A percentile compares a stretch with the other conserved stretches of the same genome.
Conservation (phyloP, 1,284 basidiomycete species). For the Stygiomarasmius scandens region DNA sequence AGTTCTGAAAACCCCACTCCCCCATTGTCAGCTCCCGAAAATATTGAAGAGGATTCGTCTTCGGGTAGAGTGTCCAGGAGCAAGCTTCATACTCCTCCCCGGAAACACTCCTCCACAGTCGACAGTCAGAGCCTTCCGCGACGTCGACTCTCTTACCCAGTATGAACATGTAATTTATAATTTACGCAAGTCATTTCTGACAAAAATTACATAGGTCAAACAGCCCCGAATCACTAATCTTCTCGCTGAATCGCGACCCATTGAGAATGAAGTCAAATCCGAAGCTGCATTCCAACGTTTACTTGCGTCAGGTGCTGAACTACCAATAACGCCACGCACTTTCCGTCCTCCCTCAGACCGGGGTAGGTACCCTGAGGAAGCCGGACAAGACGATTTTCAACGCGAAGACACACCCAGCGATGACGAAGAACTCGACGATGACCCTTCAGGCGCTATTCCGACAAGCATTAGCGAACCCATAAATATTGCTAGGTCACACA, state of each 20-base stretch:
- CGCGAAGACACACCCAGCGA: constrained; percentile 72
- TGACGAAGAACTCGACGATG: constrained; percentile 58
- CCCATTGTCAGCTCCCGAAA: constrained; percentile 40
- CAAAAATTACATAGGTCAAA: constrained; percentile 48
- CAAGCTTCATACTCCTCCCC: constrained; percentile 17
- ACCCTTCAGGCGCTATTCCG: constrained; percentile 31
- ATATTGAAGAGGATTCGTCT: constrained; percentile 21
- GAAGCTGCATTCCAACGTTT: constrained; percentile 82
- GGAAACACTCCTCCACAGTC: constrained; percentile 8
- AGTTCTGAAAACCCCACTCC: constrained; percentile 70
- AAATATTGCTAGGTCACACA: constrained; percentile 49
- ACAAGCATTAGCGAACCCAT: constrained; percentile 57
- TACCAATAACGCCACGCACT: constrained; percentile 64
- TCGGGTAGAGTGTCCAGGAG: constrained; percentile 1
- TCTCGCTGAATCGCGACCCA: constrained; percentile 65
- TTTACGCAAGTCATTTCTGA: neutral
- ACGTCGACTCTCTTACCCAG: constrained; percentile 46
- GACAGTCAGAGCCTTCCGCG: constrained; percentile 8
- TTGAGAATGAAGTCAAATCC: constrained; percentile 76
- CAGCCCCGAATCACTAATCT: constrained; percentile 69
- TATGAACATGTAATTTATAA: constrained; percentile 26
- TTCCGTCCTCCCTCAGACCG: constrained; percentile 67
- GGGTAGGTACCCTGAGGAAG: constrained; percentile 80
- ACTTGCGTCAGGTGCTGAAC: constrained; percentile 66
- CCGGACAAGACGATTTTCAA: constrained; percentile 54